A percentile compares a stretch with the other conserved stretches of the same genome.
phyloP scores from a whole-genome alignment of 768 basidiomycete species.

The Pleurotus tuoliensis region DNA sequence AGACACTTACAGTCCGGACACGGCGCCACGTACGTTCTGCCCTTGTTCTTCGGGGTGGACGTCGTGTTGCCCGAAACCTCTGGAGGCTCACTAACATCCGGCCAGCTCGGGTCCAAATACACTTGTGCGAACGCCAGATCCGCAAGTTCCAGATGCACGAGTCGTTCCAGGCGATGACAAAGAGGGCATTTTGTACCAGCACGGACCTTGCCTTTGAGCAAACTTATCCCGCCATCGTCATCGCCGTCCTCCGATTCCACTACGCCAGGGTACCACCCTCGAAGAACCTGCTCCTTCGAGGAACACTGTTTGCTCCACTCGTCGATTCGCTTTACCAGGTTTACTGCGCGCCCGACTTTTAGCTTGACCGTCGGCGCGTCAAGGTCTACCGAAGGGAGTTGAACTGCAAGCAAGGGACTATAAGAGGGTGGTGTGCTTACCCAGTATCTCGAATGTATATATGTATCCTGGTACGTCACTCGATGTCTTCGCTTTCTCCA shows the following conservation, averaged over 20 bases:
- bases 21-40: constrained; percentile 18
- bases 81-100: constrained; percentile 23
- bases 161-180: constrained; percentile 73
- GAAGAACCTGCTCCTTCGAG: constrained; percentile 68
- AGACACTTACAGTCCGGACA: constrained; percentile 34
- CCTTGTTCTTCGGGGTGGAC: constrained; percentile 18
- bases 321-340: constrained; percentile 68
- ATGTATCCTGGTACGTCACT: constrained; percentile 66
- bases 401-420: not conserved
- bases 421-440: constrained; percentile 28
- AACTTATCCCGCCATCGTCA: constrained; percentile 29
- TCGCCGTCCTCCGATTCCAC: constrained; percentile 13
- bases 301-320: constrained; percentile 83
- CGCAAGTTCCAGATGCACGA: constrained; percentile 77
- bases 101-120: constrained; percentile 57
- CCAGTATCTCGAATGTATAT: constrained; percentile 78
- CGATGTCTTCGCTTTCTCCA: constrained; percentile 35
- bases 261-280: constrained; percentile 66
- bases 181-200: constrained; percentile 59
- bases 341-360: constrained; percentile 78
- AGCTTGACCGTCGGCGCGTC: constrained; percentile 45
- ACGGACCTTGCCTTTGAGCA: constrained; percentile 64
- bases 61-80: constrained; percentile 6
- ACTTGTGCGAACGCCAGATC: constrained; percentile 57
- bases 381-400: constrained; percentile 12